Conservation (phyloP, 169 alveolate species). For the Plasmodium ovale region DNA sequence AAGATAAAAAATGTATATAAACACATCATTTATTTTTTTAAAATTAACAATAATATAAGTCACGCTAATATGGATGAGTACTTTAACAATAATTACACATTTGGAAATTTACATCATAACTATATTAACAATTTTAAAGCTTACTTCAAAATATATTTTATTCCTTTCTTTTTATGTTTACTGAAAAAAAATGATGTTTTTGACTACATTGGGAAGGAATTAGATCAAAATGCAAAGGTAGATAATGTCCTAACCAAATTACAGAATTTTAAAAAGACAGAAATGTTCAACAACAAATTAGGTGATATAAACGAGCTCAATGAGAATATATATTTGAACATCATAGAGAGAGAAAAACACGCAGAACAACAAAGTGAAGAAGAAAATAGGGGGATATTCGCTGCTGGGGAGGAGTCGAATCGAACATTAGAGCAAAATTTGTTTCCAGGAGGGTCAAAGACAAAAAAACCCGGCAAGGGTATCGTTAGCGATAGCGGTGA, state of each 20-base stretch:
- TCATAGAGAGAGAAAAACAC: slow-evolving; percentile 48
- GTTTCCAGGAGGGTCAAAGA: background rate
- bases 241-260: slow-evolving; percentile 39
- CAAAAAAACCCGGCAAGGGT: too few relatives aligned
- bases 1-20: slow-evolving; percentile 3
- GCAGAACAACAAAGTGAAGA: background rate
- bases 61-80: slow-evolving; percentile 62
- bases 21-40: slow-evolving; percentile 33
- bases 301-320: slow-evolving; percentile 7
- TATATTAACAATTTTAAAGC: slow-evolving; percentile 72
- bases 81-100: slow-evolving; percentile 63
- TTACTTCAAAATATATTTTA: slow-evolving; percentile 51
- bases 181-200: slow-evolving; percentile 54
- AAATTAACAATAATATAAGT: slow-evolving; percentile 31
- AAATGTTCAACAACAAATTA: slow-evolving; percentile 12
- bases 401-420: background rate
- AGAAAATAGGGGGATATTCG: background rate
- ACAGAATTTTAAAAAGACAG: slow-evolving; percentile 41
- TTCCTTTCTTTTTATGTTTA: slow-evolving; percentile 61
- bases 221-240: slow-evolving; percentile 37
- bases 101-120: slow-evolving; percentile 63
- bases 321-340: slow-evolving; percentile 48
- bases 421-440: background rate
- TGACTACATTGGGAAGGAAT: slow-evolving; percentile 29
- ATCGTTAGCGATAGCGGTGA: background rate